Evolutionary conservation across 805 yeast species (phyloP).

Genomic region (Saccharomycopsis synnaedendra): DNA sequence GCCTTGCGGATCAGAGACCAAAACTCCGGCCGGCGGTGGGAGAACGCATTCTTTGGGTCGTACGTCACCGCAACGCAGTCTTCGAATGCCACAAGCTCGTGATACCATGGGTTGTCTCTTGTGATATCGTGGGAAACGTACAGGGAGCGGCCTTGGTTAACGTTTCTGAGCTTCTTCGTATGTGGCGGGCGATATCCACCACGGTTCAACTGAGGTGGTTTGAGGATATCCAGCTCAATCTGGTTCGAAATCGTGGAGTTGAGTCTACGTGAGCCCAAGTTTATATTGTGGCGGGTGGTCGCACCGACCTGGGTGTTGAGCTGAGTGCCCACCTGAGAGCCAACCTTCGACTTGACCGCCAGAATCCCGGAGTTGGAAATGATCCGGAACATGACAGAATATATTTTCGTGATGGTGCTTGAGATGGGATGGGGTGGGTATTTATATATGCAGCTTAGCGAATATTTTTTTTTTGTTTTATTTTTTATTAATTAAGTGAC

Average conservation of each 20-base stretch:
- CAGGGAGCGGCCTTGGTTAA: conserved; percentile 5
- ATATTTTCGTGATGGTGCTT: neutral
- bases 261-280: conserved; percentile 12
- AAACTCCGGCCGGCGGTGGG: conserved; percentile 30
- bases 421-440: neutral
- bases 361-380: conserved; percentile 12
- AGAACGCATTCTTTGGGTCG: conserved; percentile 19
- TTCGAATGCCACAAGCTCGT: conserved; percentile 40
- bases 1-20: conserved; percentile 43
- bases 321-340: conserved; percentile 8
- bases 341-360: conserved; percentile 14
- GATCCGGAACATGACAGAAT: conserved; percentile 14
- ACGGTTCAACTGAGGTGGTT: conserved; percentile 17
- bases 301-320: neutral
- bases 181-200: neutral
- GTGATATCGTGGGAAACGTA: conserved; percentile 18
- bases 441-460: neutral
- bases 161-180: neutral
- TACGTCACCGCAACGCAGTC: conserved; percentile 31
- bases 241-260: conserved; percentile 7
- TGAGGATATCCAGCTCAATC: conserved; percentile 12
- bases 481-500: neutral
- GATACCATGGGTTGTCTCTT: conserved; percentile 34
- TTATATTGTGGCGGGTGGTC: conserved; percentile 12
- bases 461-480: neutral